phyloP scores from a whole-genome alignment of 179 eudicot species.

The Amaranthus tricolor region DNA sequence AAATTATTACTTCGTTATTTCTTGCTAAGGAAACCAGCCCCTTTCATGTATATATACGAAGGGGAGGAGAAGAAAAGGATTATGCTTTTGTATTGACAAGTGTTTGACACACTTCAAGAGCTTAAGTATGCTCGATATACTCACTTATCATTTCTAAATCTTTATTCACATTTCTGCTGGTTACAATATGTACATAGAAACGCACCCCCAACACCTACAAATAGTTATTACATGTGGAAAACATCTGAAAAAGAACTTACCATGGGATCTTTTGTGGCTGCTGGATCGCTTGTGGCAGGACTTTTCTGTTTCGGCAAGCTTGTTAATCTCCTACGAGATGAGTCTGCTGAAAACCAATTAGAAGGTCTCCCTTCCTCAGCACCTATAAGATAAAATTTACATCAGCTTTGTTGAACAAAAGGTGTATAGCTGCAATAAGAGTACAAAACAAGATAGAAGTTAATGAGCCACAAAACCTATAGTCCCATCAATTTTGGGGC shows the following conservation, averaged over 20 bases:
- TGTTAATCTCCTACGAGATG: slow-evolving; percentile 57
- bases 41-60: no score
- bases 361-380: slow-evolving; percentile 64
- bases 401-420: slow-evolving; percentile 13
- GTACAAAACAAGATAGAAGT: neutral
- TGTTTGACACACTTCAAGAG: no score
- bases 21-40: no score
- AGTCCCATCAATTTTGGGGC: neutral
- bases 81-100: no score
- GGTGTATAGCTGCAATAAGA: neutral
- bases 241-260: slow-evolving; percentile 21
- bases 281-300: slow-evolving; percentile 53
- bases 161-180: no score
- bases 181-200: no score
- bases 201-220: no score
- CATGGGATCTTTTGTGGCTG: slow-evolving; percentile 46
- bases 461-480: neutral
- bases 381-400: slow-evolving; percentile 37
- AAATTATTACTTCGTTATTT: no score
- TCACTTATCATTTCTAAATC: no score
- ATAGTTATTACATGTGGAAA: no score
- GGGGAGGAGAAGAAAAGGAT: no score
- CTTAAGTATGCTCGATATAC: no score
- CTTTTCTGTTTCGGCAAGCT: slow-evolving; percentile 63
- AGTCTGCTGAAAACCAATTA: slow-evolving; percentile 64